Percentiles rank a stretch among this genome's conserved stretches.
Evolutionary conservation across 306 rosid species (phyloP).

Genomic region (Rosa multiflora): DNA sequence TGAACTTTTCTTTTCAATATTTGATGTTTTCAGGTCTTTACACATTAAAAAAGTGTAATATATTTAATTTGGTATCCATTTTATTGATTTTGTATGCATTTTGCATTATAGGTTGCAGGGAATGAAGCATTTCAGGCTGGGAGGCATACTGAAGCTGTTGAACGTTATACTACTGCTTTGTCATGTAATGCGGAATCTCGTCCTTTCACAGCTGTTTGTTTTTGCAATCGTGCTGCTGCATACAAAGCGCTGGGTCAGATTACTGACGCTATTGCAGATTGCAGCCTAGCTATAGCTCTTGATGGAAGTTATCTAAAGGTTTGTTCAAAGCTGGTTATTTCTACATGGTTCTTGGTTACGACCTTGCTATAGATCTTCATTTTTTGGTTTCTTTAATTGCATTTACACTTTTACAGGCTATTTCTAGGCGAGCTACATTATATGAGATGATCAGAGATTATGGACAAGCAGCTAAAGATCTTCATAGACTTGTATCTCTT

Average conservation of each 20-base stretch:
- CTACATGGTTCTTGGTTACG: conserved; percentile 9
- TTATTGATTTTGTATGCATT: conserved; percentile 18
- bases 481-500: conserved; percentile 66
- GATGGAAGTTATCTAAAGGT: conserved; percentile 90
- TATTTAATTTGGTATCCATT: not conserved
- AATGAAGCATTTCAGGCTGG: conserved; percentile 97
- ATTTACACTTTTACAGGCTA: conserved; percentile 57
- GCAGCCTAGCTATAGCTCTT: conserved; percentile 94
- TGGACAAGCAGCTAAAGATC: conserved; percentile 80
- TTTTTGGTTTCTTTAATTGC: conserved; percentile 4
- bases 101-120: conserved; percentile 71
- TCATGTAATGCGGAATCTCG: conserved; percentile 81
- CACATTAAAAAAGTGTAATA: not conserved
- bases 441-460: conserved; percentile 89
- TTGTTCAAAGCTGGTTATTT: conserved; percentile 28
- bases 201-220: conserved; percentile 86
- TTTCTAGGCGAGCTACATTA: conserved; percentile 83
- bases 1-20: not conserved
- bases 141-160: conserved; percentile 78
- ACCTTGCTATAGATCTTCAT: not conserved
- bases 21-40: not conserved
- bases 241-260: conserved; percentile 88
- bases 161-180: conserved; percentile 76
- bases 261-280: conserved; percentile 90
- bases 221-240: conserved; percentile 98